phyloP scores from a whole-genome alignment of 176 grass and related monocot genomes.

The Raddia distichophylla region DNA sequence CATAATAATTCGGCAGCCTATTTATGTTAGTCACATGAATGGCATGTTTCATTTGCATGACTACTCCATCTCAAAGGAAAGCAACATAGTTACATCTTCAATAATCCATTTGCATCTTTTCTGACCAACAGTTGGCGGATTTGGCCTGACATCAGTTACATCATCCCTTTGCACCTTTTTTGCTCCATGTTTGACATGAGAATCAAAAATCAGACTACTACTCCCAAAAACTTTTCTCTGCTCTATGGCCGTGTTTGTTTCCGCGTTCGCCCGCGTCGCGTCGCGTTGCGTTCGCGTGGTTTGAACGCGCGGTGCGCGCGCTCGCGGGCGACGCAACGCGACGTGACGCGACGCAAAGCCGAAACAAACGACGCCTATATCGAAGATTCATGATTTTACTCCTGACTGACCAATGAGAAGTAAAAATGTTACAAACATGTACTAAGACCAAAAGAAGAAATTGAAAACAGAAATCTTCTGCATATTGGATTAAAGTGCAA shows the following conservation, averaged over 20 bases:
- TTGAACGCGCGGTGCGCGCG: too few relatives aligned
- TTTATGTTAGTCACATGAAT: too few relatives aligned
- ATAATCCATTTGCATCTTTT: constrained; percentile 59
- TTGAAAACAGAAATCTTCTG: constrained; percentile 13
- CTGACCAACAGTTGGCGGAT: constrained; percentile 31
- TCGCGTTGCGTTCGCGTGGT: too few relatives aligned
- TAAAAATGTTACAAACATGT: constrained; percentile 31
- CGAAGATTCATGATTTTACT: constrained; percentile 52
- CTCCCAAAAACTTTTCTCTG: constrained; percentile 38
- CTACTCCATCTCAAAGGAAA: too few relatives aligned
- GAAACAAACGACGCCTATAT: too few relatives aligned
- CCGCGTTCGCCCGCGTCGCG: too few relatives aligned
- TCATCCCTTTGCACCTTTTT: constrained; percentile 17
- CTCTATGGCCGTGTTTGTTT: too few relatives aligned
- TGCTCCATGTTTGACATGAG: constrained; percentile 35
- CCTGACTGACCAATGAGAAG: not conserved
- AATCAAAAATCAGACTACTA: constrained; percentile 26
- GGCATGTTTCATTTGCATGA: too few relatives aligned
- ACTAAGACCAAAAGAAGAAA: not conserved
- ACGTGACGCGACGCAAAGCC: too few relatives aligned
- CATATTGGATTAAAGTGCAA: not conserved
- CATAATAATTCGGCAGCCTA: too few relatives aligned
- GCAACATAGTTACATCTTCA: constrained; percentile 51
- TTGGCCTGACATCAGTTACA: constrained; percentile 26
- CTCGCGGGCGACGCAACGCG: too few relatives aligned